Base-by-base conservation (phyloP, 352 stramenopile species). In the Pythium coloratum region DNA sequence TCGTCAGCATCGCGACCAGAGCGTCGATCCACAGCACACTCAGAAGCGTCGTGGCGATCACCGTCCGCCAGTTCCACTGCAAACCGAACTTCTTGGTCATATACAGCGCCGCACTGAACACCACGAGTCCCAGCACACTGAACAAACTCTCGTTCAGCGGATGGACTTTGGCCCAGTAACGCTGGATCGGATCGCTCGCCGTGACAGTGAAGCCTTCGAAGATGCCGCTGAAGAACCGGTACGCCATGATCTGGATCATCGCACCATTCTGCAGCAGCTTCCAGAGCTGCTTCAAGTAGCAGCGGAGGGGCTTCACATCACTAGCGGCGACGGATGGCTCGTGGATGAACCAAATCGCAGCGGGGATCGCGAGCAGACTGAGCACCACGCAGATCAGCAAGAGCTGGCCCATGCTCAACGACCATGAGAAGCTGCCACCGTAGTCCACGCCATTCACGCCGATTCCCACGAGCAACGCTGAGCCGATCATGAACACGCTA, bases 211-310 rank as follows among this genome's bases (percentile, higher is more conserved):
- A 78, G 30, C 72, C 65, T 3, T 71, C 65, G 53, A 82, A 78
- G 44, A 79, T 71, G 32, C 66, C 73, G 57, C 69, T 77, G 62
- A 84, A 71, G 59, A 84, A 84, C 8, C 70, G 70, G 28, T 79
- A 84, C 18, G 69, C 67, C 51, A 79, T 76, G 50, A 82, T 69
- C 58, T 82, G 73, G 13, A 74, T 56, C 70, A 83, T 76, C n/a
- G 74, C 76, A 2, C 64, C 32, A 60, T 77, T 81, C 56, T 77
- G 73, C 6, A 81, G 20, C 5, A 79, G 55, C 12, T 8, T n/a
- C 76, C 76, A 83, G 13, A 77, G 30, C 30, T 70, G 54, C 14
- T 9, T 14, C 24, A 82, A 44, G 65, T 80, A 78, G 13, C n/a
- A 32, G 4, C 57, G 59, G 6, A 81, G 47, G 26, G 67, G 60